A percentile compares a stretch with the other conserved stretches of the same genome.
These are phyloP conservation scores for Leucogyrophana mollusca DNA, from an alignment of 768 basidiomycete species.

Conservation along the genomic window DNA sequence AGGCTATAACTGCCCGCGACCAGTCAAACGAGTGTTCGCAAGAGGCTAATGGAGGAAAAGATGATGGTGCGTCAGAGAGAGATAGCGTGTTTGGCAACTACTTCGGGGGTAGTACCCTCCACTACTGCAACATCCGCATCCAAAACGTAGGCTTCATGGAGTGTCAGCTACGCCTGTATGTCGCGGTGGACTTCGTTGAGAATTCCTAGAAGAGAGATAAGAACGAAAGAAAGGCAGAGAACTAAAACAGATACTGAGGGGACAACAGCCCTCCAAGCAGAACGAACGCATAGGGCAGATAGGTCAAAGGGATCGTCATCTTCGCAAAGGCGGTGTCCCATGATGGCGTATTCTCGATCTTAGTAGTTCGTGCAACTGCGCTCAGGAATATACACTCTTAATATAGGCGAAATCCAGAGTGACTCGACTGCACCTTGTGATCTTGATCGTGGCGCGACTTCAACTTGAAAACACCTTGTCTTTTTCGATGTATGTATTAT, in stretches of 20 bases:
- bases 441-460: too few species aligned
- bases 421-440: too few species aligned
- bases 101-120: constrained; percentile 12
- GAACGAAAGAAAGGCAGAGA: not conserved
- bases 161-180: not conserved
- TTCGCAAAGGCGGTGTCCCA: not conserved
- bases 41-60: constrained; percentile 11
- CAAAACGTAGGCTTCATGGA: constrained; percentile 4
- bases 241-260: not conserved
- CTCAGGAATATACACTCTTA: too few species aligned
- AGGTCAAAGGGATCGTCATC: constrained; percentile 30
- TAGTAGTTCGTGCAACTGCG: too few species aligned
- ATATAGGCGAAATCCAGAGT: too few species aligned
- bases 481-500: too few species aligned
- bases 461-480: too few species aligned
- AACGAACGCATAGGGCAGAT: constrained; percentile 40
- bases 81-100: not conserved
- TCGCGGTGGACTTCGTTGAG: not conserved
- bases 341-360: too few species aligned
- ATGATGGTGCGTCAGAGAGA: constrained; percentile 21
- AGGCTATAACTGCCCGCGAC: constrained; percentile 10
- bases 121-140: constrained; percentile 6
- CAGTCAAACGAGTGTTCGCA: constrained; percentile 16
- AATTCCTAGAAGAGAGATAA: not conserved
- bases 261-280: constrained; percentile 37